Evolutionary conservation across 345 rosid genomes (phyloP).

Genomic region (Ceriops zippeliana): DNA sequence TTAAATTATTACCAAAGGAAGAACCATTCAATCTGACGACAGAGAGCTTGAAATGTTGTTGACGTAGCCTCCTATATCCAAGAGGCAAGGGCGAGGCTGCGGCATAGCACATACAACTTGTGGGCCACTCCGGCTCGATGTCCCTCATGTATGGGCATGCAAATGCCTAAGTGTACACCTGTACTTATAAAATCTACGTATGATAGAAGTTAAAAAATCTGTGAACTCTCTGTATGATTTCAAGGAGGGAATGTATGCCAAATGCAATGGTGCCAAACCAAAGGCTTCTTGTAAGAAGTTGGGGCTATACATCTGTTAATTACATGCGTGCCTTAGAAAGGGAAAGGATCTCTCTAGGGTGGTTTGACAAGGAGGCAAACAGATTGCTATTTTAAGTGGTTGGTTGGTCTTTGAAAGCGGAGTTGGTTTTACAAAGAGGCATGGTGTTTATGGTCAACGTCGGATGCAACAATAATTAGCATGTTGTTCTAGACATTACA

Average conservation of each 20-base stretch:
- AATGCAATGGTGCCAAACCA: too few relatives aligned
- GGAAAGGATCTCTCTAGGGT: background rate
- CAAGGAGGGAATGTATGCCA: too few relatives aligned
- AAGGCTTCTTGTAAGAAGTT: too few relatives aligned
- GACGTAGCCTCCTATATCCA: slow-evolving; percentile 2
- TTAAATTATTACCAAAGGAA: background rate
- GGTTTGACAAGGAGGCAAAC: background rate
- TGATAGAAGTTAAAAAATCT: too few relatives aligned
- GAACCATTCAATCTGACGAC: slow-evolving; percentile 10
- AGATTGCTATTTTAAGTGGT: background rate
- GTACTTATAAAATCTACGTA: background rate
- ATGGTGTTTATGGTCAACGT: background rate
- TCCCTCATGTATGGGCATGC: background rate
- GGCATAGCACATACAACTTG: background rate
- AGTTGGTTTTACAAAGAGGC: background rate
- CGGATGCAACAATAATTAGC: too few relatives aligned
- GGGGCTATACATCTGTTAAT: too few relatives aligned
- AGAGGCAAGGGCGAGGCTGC: background rate
- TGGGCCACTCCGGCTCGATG: background rate
- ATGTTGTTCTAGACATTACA: too few relatives aligned
- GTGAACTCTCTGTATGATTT: too few relatives aligned
- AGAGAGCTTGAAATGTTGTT: slow-evolving; percentile 4
- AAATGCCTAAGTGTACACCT: background rate
- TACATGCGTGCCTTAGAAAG: too few relatives aligned
- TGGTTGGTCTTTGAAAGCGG: background rate